Percentiles rank a stretch among this genome's conserved stretches.
Conservation (phyloP, 2,329 filamentous ascomycete genomes). For the Boeremia lycopersici region DNA sequence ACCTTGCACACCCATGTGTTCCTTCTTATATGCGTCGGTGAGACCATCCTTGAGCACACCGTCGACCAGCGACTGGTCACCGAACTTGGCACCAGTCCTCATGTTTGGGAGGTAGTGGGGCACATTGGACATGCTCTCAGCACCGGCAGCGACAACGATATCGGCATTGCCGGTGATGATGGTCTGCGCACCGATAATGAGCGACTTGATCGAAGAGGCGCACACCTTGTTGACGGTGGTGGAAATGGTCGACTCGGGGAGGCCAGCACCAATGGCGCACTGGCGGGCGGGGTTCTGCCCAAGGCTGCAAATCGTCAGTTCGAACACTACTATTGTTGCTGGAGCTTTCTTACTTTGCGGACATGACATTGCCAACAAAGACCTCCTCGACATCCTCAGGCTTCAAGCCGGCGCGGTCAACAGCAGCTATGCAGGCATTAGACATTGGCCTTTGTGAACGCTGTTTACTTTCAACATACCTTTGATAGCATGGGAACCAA, state of each 20-base stretch:
- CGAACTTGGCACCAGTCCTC: conserved; percentile 90
- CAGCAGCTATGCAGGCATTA: conserved; percentile 61
- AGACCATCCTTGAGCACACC: conserved; percentile 93
- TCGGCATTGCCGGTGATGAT: conserved; percentile 96
- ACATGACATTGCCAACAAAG: conserved; percentile 97
- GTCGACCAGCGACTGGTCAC: conserved; percentile 86
- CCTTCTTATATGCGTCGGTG: conserved; percentile 91
- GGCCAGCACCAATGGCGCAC: conserved; percentile 87
- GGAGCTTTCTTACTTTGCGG: conserved; percentile 74
- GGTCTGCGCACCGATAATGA: conserved; percentile 92
- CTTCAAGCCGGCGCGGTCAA: conserved; percentile 87
- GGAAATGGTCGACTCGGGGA: conserved; percentile 77
- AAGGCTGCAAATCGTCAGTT: conserved; percentile 63
- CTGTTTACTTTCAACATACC: conserved; percentile 57
- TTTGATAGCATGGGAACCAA: conserved; percentile 92
- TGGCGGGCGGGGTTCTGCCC: conserved; percentile 97
- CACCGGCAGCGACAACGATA: conserved; percentile 89
- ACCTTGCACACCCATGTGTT: conserved; percentile 93
- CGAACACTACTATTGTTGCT: background rate
- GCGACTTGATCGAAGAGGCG: conserved; percentile 91
- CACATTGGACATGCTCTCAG: conserved; percentile 98
- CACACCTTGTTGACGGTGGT: conserved; percentile 99
- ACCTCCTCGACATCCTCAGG: conserved; percentile 92
- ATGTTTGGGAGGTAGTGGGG: conserved; percentile 93
- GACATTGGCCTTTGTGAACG: conserved; percentile 14